Percentiles rank a stretch among this genome's conserved stretches.
Evolutionary conservation across 2,329 filamentous ascomycete genomes (phyloP).

Genomic region (Tolypocladium amazonense): DNA sequence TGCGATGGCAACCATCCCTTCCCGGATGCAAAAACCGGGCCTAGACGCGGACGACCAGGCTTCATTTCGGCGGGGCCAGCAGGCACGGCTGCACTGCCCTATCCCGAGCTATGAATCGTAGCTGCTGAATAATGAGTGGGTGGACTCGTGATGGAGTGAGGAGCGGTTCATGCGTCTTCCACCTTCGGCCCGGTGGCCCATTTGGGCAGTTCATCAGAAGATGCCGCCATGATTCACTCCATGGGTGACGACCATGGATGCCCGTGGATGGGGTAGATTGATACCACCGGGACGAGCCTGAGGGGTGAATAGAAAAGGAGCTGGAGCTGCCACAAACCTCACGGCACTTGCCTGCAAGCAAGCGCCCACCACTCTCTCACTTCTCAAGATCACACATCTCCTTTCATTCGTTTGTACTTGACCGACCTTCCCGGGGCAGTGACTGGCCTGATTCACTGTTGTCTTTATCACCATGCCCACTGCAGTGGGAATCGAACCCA

Average conservation of each 20-base stretch:
- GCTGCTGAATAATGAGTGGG: not conserved
- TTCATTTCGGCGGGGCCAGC: not conserved
- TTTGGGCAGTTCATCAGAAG: not conserved
- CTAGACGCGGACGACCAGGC: not conserved
- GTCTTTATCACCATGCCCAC: not conserved
- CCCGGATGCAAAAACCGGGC: not conserved
- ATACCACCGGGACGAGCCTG: not conserved
- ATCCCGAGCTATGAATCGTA: not conserved
- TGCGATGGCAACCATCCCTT: not conserved
- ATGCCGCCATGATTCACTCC: not conserved
- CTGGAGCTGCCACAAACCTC: not conserved
- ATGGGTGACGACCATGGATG: not conserved
- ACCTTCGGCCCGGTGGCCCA: not conserved
- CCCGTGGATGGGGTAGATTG: not conserved
- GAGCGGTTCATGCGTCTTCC: not conserved
- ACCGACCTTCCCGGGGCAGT: not conserved
- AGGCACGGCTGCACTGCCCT: not conserved
- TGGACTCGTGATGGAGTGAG: not conserved
- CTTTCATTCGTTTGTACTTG: not conserved
- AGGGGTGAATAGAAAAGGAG: not conserved
- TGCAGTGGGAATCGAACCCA: not conserved
- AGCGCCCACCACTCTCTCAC: not conserved
- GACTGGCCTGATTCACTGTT: too few relatives aligned
- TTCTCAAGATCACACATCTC: not conserved
- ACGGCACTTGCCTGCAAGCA: not conserved